These are phyloP conservation scores for Nosema muscidifuracis DNA, from an alignment of 371 early-diverging fungal genomes.

Conservation along the genomic window DNA sequence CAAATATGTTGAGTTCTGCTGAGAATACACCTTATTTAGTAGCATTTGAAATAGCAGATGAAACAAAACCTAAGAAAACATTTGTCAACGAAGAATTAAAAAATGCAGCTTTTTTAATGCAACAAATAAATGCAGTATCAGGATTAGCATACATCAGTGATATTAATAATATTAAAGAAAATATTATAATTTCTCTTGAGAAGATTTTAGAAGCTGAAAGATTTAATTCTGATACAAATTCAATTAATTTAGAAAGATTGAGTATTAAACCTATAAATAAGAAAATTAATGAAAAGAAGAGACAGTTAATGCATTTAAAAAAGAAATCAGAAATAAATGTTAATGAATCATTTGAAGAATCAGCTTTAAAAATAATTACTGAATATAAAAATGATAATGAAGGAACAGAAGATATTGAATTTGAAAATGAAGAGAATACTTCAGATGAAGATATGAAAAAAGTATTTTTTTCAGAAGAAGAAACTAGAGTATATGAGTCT, in stretches of 20 bases:
- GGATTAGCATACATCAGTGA: slow-evolving; percentile 44
- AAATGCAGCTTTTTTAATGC: slow-evolving; percentile 20
- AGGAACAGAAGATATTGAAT: background rate
- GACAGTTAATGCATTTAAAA: too few species aligned
- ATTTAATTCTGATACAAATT: background rate
- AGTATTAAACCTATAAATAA: too few species aligned
- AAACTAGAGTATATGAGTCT: background rate
- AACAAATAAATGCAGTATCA: slow-evolving; percentile 44
- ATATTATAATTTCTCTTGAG: slow-evolving; percentile 45
- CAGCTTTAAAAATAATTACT: too few species aligned
- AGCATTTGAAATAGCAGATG: slow-evolving; percentile 54
- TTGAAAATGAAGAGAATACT: background rate
- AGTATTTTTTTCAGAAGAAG: too few species aligned
- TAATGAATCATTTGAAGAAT: background rate
- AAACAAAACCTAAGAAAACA: background rate
- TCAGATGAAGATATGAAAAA: background rate
- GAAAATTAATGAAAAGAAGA: too few species aligned
- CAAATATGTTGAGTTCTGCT: slow-evolving; percentile 87
- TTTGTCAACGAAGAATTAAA: background rate
- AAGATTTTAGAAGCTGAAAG: slow-evolving; percentile 26
- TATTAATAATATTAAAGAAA: slow-evolving; percentile 41
- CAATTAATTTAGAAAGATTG: too few species aligned
- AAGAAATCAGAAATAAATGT: too few species aligned
- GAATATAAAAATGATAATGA: too few species aligned
- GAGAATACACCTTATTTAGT: slow-evolving; percentile 69